Base-by-base conservation (phyloP, 2,329 filamentous ascomycete species). In the Fusarium cicatricum region DNA sequence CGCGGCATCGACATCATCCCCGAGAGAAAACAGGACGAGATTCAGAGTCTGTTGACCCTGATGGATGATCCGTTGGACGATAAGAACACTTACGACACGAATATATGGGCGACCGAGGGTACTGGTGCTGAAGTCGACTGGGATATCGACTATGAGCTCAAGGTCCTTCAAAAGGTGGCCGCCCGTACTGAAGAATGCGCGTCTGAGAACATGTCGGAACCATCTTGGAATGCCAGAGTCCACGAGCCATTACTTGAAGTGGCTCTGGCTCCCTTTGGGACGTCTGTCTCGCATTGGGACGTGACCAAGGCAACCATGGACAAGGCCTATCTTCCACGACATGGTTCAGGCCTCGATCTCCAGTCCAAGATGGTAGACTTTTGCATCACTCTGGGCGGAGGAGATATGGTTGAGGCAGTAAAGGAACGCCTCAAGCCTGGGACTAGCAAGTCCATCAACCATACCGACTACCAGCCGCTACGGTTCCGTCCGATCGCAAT, bases 401-500 rank as follows among this genome's bases (percentile, higher is more conserved):
- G 11, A 43, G n/a, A 29, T 5, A 33, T 29, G 17, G 16, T 26
- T 19, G 17, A 36, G 7, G 29, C 29, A 28, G 37, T 29, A 9
- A 49, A 49, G 17, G 38, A 29, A 14, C 46, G 29, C 14, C 45
- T 49, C 5, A 49, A 11, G 15, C 15, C 32, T 2, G 28, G 31
- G 5, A 45, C 31, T 21, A 11, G 9, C 19, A 45, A 33, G 10
- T 52, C 49, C 19, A 57, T 57, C 43, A 48, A 44, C 54, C 48
- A 52, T 29, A 40, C 54, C 21, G 40, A 42, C 11, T 43, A 47
- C 28, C 32, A 39, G 26, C 38, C 38, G 5, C n/a, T 49, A 5
- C 48, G 43, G 12, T 31, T 40, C n/a, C 53, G 42, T 3, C 41
- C 47, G 17, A 56, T 52, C 17, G 42, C 47, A 14, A 40, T 56